Conservation (phyloP, 2,329 filamentous ascomycete species). For the Penicillium psychrosexuale region DNA sequence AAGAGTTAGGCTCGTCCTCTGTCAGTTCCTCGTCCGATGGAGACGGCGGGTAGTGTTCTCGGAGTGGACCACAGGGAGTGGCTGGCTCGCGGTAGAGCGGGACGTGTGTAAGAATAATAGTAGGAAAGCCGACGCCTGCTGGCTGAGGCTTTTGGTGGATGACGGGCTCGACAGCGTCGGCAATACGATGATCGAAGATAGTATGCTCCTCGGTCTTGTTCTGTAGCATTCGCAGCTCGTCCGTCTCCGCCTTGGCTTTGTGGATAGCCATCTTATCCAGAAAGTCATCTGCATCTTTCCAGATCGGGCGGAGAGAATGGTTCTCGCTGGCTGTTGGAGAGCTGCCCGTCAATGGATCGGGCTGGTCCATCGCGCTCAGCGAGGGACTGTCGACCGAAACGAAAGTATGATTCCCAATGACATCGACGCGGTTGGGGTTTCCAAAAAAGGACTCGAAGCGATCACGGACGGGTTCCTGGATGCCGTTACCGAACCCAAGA, state of each 20-base stretch:
- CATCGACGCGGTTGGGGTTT: slow-evolving; percentile 82
- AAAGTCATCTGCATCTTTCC: slow-evolving; percentile 73
- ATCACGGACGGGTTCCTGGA: slow-evolving; percentile 75
- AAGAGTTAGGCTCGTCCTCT: slow-evolving; percentile 70
- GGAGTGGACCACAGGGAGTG: slow-evolving; percentile 80
- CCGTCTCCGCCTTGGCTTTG: slow-evolving; percentile 66
- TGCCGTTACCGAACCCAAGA: slow-evolving; percentile 80
- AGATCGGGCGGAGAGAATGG: slow-evolving; percentile 61
- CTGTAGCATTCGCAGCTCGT: slow-evolving; percentile 64
- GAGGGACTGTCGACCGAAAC: slow-evolving; percentile 89
- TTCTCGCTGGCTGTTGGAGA: slow-evolving; percentile 42
- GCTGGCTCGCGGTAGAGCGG: slow-evolving; percentile 78
- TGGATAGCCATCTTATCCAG: slow-evolving; percentile 62
- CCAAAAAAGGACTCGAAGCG: slow-evolving; percentile 88
- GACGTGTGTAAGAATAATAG: slow-evolving; percentile 85
- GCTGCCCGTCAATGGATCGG: slow-evolving; percentile 48
- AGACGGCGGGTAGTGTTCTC: slow-evolving; percentile 77
- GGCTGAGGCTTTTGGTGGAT: slow-evolving; percentile 21
- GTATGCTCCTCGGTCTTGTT: slow-evolving; percentile 55
- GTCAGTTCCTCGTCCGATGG: slow-evolving; percentile 56
- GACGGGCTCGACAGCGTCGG: slow-evolving; percentile 54
- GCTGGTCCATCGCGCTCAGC: slow-evolving; percentile 68
- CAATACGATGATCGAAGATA: slow-evolving; percentile 57
- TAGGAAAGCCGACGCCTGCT: slow-evolving; percentile 65
- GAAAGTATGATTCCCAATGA: slow-evolving; percentile 92